These are phyloP conservation scores for Colletotrichum theobromicola DNA, from an alignment of 2,329 filamentous ascomycete genomes.

Conservation along the genomic window DNA sequence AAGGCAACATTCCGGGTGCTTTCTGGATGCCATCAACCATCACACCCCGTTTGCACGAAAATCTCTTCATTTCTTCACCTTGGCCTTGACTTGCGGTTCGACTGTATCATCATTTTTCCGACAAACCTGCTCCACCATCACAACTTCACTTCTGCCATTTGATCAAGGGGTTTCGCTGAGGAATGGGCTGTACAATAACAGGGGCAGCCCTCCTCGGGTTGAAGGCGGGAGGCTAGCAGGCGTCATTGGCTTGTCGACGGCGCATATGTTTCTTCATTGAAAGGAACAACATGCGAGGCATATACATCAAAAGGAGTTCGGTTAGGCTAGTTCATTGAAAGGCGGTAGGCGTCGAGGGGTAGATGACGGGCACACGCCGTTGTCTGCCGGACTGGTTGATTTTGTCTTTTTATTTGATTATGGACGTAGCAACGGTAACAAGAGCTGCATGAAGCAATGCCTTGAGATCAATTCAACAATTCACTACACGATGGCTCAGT, in stretches of 20 bases:
- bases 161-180: not conserved
- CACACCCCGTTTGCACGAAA: not conserved
- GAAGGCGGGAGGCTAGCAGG: conserved; percentile 2
- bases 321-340: conserved; percentile 35
- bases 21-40: not conserved
- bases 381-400: conserved; percentile 21
- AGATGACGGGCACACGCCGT: not conserved
- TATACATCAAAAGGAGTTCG: conserved; percentile 49
- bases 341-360: conserved; percentile 12
- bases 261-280: conserved; percentile 10
- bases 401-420: conserved; percentile 1
- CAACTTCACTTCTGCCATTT: not conserved
- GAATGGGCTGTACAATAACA: conserved; percentile 3
- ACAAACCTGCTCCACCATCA: not conserved
- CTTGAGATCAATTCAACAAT: not conserved
- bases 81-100: not conserved
- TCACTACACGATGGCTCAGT: not conserved
- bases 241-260: conserved; percentile 15
- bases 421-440: conserved; percentile 19
- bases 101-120: conserved; percentile 18
- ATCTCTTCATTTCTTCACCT: not conserved
- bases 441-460: conserved; percentile 21
- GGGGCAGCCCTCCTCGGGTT: not conserved
- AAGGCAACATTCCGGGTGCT: conserved; percentile 2
- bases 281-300: conserved; percentile 34